Evolutionary conservation across 169 alveolate species (phyloP).

Genomic region (Plasmodium fragile): DNA sequence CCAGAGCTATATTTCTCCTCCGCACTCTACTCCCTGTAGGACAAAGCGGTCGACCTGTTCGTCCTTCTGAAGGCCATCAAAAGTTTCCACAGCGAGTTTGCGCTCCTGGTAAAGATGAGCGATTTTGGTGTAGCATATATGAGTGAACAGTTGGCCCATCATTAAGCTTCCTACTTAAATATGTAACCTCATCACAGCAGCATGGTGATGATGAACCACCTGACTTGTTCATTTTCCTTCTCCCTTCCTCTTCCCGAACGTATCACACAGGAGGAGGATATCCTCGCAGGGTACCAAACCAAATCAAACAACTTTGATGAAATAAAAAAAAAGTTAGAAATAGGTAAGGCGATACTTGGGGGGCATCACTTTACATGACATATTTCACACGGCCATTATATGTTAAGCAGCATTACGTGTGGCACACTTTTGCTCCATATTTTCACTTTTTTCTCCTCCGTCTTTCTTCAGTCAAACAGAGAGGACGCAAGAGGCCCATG

Average conservation of each 20-base stretch:
- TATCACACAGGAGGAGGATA: conserved; percentile 41
- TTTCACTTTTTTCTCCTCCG: not conserved
- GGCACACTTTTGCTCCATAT: not conserved
- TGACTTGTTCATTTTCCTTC: not conserved
- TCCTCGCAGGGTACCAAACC: conserved; percentile 30
- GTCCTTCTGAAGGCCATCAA: conserved; percentile 81
- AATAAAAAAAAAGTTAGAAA: conserved; percentile 39
- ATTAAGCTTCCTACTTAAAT: not conserved
- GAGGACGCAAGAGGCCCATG: conserved; percentile 85
- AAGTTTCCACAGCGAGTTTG: conserved; percentile 65
- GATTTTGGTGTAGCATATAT: not conserved
- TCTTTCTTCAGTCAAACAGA: conserved; percentile 78
- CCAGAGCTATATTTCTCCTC: not conserved
- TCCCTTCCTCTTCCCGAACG: not conserved
- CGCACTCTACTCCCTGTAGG: conserved; percentile 40
- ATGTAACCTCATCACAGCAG: not conserved
- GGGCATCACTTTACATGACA: not conserved
- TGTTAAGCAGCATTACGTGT: not conserved
- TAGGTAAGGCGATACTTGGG: conserved; percentile 10
- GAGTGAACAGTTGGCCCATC: not conserved
- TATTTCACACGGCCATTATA: not conserved
- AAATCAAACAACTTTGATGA: conserved; percentile 23
- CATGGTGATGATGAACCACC: not conserved
- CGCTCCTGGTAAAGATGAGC: conserved; percentile 19
- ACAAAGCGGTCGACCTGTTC: conserved; percentile 85